Percentiles rank a stretch among this genome's conserved stretches.
Conservation (phyloP, 495 filamentous ascomycete species). For the Rhypophila decipiens region DNA sequence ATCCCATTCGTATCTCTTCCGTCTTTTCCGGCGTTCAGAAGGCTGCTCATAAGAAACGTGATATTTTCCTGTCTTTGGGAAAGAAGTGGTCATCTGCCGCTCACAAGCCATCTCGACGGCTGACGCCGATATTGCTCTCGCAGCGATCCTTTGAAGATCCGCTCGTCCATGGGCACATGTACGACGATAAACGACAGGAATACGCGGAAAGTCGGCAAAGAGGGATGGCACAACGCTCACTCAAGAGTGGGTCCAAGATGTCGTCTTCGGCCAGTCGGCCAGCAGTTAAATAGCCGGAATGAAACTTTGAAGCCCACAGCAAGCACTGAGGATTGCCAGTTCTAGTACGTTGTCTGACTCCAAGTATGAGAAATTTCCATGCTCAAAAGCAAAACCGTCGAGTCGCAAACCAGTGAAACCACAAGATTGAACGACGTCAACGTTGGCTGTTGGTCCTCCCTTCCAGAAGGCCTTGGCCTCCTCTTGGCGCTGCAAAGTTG, state of each 20-base stretch:
- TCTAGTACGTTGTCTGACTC: neutral
- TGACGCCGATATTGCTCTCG: too few relatives aligned
- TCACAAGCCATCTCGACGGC: too few relatives aligned
- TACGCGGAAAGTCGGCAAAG: neutral
- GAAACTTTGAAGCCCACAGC: neutral
- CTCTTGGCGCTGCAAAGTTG: neutral
- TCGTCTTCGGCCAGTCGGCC: too few relatives aligned
- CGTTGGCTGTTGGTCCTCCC: neutral
- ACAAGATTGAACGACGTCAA: neutral
- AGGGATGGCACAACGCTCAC: neutral
- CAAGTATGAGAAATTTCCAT: neutral
- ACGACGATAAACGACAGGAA: too few relatives aligned
- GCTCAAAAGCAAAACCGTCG: neutral
- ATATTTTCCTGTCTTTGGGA: too few relatives aligned
- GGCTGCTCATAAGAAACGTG: too few relatives aligned
- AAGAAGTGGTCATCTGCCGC: too few relatives aligned
- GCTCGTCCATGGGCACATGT: neutral
- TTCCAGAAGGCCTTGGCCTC: neutral
- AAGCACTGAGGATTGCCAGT: neutral
- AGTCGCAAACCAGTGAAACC: too few relatives aligned
- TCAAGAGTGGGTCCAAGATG: too few relatives aligned
- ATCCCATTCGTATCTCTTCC: too few relatives aligned
- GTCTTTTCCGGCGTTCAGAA: too few relatives aligned
- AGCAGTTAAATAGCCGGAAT: too few relatives aligned
- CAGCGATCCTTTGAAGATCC: neutral